phyloP scores from a whole-genome alignment of 2,329 filamentous ascomycete species.

The Keithomyces neogunnii region DNA sequence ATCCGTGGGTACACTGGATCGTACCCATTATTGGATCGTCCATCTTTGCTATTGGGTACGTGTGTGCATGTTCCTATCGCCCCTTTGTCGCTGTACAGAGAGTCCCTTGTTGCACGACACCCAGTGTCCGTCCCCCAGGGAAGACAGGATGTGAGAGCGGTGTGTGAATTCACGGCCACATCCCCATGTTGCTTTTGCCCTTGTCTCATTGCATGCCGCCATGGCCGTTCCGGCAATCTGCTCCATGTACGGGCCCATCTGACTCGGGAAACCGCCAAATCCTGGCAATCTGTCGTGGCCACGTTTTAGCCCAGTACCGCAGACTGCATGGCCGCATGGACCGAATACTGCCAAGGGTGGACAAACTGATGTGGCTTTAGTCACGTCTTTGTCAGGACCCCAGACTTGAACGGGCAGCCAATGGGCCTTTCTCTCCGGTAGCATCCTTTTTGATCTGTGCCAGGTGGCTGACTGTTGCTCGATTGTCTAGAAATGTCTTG shows the following conservation, averaged over 20 bases:
- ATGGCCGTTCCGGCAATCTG: background rate
- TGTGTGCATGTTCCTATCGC: slow-evolving; percentile 26
- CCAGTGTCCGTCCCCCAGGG: slow-evolving; percentile 4
- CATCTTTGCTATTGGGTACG: slow-evolving; percentile 64
- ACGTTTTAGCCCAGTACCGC: slow-evolving; percentile 3
- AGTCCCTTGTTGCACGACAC: background rate
- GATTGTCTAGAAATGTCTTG: slow-evolving; percentile 54
- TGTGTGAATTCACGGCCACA: slow-evolving; percentile 5
- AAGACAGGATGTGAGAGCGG: slow-evolving; percentile 6
- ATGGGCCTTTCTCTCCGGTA: background rate
- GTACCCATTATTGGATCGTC: slow-evolving; percentile 64
- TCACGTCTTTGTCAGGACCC: slow-evolving; percentile 23
- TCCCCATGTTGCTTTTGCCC: background rate
- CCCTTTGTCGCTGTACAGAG: slow-evolving; percentile 6
- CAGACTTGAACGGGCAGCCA: background rate
- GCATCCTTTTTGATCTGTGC: slow-evolving; percentile 3
- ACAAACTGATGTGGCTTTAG: slow-evolving; percentile 13
- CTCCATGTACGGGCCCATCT: background rate
- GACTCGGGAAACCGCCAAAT: background rate
- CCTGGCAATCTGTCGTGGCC: slow-evolving; percentile 4
- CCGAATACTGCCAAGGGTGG: background rate
- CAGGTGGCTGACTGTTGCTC: slow-evolving; percentile 16
- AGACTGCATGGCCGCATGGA: slow-evolving; percentile 1
- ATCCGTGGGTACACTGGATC: slow-evolving; percentile 65
- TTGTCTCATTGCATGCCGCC: background rate